Conservation (phyloP, 768 basidiomycete genomes). For the Boletus rubroflammeus region DNA sequence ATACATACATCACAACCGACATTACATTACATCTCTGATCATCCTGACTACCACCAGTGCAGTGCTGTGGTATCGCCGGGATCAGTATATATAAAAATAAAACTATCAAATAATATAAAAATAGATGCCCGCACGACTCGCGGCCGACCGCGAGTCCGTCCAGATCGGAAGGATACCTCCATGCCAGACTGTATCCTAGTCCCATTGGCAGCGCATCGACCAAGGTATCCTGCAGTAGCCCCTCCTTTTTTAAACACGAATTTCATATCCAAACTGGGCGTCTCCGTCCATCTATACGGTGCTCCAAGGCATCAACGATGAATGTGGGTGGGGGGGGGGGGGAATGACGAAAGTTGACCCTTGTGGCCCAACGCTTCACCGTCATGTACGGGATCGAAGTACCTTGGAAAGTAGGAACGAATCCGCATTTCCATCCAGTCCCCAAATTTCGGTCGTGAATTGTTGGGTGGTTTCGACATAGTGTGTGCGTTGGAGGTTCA, state of each 20-base stretch:
- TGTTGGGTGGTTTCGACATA: background rate
- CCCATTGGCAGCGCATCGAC: background rate
- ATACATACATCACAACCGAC: no score
- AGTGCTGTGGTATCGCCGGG: no score
- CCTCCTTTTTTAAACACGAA: background rate
- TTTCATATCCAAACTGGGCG: background rate
- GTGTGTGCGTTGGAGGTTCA: slow-evolving; percentile 14
- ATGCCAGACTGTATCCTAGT: background rate
- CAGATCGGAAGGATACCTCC: background rate
- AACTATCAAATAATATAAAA: background rate
- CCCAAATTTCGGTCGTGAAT: slow-evolving; percentile 19
- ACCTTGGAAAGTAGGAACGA: slow-evolving; percentile 12
- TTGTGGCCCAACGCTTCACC: background rate
- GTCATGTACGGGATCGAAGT: background rate
- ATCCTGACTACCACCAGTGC: no score
- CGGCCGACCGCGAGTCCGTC: background rate
- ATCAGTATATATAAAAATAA: no score
- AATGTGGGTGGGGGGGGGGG: background rate
- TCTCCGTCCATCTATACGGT: background rate
- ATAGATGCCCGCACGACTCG: background rate
- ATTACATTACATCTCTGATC: no score
- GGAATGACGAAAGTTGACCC: background rate
- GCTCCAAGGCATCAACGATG: background rate
- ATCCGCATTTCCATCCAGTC: slow-evolving; percentile 10
- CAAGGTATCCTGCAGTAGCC: background rate